Evolutionary conservation across 129 eudicot genomes (phyloP).

Genomic region (Flaveria ramosissima): DNA sequence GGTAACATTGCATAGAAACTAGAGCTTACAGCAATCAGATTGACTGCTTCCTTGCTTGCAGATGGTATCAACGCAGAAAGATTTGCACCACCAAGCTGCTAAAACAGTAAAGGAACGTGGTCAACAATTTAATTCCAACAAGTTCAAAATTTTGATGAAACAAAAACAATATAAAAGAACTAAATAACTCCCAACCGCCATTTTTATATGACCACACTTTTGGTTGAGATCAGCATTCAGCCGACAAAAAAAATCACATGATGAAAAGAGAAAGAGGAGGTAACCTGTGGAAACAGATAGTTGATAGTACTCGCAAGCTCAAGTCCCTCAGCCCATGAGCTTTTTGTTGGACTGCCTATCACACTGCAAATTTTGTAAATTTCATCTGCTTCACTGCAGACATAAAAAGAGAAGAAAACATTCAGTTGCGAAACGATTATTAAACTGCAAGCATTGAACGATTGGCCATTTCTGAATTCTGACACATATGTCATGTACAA

Average conservation of each 20-base stretch:
- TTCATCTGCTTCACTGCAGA: conserved; percentile 94
- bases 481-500: neutral
- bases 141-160: neutral
- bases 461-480: neutral
- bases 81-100: conserved; percentile 73
- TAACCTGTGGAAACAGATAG: conserved; percentile 88
- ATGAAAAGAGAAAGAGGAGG: neutral
- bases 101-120: neutral
- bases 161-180: neutral
- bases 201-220: neutral
- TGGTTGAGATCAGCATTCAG: neutral
- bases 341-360: conserved; percentile 74
- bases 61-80: conserved; percentile 79
- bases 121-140: neutral
- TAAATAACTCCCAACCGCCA: neutral
- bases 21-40: conserved; percentile 65
- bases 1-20: neutral
- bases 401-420: neutral
- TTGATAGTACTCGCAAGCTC: conserved; percentile 66
- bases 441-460: neutral
- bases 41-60: conserved; percentile 84
- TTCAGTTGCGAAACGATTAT: neutral
- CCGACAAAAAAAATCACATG: neutral
- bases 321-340: conserved; percentile 73
- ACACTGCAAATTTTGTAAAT: conserved; percentile 91